Base-by-base conservation (phyloP, 1,284 basidiomycete species). In the Rugiboletus extremiorientalis region DNA sequence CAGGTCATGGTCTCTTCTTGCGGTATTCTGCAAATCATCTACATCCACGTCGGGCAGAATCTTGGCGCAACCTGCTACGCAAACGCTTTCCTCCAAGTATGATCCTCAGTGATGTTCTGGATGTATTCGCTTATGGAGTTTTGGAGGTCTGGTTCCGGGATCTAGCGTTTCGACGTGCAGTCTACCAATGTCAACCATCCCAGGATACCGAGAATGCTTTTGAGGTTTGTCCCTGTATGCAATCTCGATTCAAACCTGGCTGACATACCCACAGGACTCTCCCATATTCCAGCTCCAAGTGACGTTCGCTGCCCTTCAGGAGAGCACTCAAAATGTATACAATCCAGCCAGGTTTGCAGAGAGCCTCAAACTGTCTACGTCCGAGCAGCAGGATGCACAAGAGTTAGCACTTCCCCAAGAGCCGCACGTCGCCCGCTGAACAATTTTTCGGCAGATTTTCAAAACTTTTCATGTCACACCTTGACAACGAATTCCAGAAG, bases 21-120 rank as follows among this genome's bases (percentile, higher is more conserved):
- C 10, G 3, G 18, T 50, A 10, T 34, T 16, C 25, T 36, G n/a
- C 30, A 44, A 47, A 31, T 27, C 10, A 33, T 49, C 6, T n/a
- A 25, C 16, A 31, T 38, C 12, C 18, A 8, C 50, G 10, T 12
- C 27, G 34, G 5, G 20, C 63, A 94, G 88, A 97, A 97, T 69
- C 83, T 96, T 20, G 94, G 94, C 16, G 94, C 94, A 16, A 96
- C 94, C 6, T 94, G 93, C 68, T 96, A 95, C 63, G 93, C 92
- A 51, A 96, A 96, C 72, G 92, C 93, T 8, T 96, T 91, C 62
- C 79, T 96, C 42, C 94, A 97, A 76, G 90, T 89, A 61, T 31
- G 72, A 25, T 25, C 34, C 36, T 53, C 34, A 16, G 14, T 37
- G 6, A 42, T 44, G 37, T 28, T 43, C 20, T 16, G 22, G 6